Percentiles rank a stretch among this genome's conserved stretches.
Evolutionary conservation across 345 rosid genomes (phyloP).

Genomic region (Capsella bursapastoris): DNA sequence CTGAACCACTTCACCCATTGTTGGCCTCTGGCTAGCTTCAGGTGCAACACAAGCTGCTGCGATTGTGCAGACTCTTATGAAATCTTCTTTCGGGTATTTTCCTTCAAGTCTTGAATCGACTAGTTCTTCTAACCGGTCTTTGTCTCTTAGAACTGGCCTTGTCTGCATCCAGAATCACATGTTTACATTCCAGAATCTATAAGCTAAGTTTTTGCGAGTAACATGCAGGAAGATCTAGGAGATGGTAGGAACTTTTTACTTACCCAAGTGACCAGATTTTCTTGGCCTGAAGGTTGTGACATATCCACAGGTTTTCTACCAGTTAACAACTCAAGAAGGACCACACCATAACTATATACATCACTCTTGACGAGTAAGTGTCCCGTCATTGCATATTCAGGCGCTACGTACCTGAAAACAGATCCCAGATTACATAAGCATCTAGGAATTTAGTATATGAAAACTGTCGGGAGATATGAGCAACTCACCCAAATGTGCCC

Average conservation of each 20-base stretch:
- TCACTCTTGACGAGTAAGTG: conserved; percentile 97
- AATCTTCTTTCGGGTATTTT: conserved; percentile 92
- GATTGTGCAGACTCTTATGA: conserved; percentile 87
- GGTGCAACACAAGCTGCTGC: conserved; percentile 99
- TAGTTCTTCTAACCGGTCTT: conserved; percentile 87
- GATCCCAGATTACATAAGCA: conserved; percentile 1
- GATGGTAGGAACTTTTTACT: conserved; percentile 32
- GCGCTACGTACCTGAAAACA: conserved; percentile 87
- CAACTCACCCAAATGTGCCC: conserved; percentile 98
- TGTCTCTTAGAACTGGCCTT: conserved; percentile 94
- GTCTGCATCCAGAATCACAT: conserved; percentile 59
- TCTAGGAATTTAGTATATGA: neutral
- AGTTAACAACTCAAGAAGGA: conserved; percentile 89
- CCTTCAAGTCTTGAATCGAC: conserved; percentile 81
- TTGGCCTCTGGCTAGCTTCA: conserved; percentile 92
- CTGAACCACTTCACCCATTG: conserved; percentile 99
- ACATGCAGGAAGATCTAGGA: no score
- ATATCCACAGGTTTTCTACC: conserved; percentile 98
- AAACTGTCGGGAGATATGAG: neutral
- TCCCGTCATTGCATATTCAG: conserved; percentile 99
- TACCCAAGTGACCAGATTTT: conserved; percentile 99
- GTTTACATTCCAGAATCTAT: neutral
- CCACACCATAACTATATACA: conserved; percentile 98
- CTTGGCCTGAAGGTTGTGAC: conserved; percentile 98
- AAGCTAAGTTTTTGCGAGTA: no score